Percentiles rank a stretch among this genome's conserved stretches.
Conservation (phyloP, 768 basidiomycete species). For the Termitomyces sp. region DNA sequence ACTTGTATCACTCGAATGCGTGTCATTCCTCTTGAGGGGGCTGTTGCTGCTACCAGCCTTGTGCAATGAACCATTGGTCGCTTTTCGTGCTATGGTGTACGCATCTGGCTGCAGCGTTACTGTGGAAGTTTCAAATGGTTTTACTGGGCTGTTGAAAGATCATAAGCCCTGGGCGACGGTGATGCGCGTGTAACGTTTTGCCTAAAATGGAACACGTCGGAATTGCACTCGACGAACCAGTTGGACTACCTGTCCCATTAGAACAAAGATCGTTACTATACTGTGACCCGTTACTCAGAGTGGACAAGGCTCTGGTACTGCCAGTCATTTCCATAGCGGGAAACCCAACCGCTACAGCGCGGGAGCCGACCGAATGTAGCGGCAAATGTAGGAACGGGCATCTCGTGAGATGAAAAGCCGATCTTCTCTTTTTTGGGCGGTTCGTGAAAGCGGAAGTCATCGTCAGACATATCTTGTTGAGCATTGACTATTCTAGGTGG, state of each 20-base stretch:
- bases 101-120: constrained; percentile 28
- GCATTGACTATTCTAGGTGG: constrained; percentile 39
- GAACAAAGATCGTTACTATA: too few species aligned
- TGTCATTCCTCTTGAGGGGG: constrained; percentile 25
- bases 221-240: too few species aligned
- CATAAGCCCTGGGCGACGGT: constrained; percentile 39
- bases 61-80: constrained; percentile 25
- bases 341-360: too few species aligned
- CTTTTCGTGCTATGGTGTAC: constrained; percentile 24
- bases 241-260: too few species aligned
- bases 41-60: constrained; percentile 16
- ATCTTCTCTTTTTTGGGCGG: constrained; percentile 52
- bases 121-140: constrained; percentile 33
- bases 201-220: too few species aligned
- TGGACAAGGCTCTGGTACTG: too few species aligned
- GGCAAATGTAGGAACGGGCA: constrained; percentile 51
- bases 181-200: too few species aligned
- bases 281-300: too few species aligned
- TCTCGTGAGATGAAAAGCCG: constrained; percentile 51
- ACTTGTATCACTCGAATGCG: constrained; percentile 34
- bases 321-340: too few species aligned
- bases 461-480: constrained; percentile 40
- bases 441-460: constrained; percentile 23
- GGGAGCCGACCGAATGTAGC: constrained; percentile 28
- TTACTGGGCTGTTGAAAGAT: constrained; percentile 35